These are phyloP conservation scores for Eremomyces bilateralis DNA, from an alignment of 495 filamentous ascomycete species.

Conservation along the genomic window DNA sequence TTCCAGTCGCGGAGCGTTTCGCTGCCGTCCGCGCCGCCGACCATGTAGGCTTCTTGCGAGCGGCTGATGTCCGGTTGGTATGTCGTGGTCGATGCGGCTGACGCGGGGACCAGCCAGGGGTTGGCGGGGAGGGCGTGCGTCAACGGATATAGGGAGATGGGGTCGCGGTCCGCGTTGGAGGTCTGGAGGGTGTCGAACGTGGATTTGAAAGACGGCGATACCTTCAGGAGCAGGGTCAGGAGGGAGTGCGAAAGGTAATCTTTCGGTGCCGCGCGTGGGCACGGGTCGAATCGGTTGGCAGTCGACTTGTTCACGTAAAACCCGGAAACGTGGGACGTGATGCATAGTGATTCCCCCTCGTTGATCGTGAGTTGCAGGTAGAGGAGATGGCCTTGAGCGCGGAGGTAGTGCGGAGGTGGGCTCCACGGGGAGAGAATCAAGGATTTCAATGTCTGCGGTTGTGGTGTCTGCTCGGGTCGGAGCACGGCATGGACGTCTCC, in stretches of 20 bases:
- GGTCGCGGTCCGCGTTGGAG: constrained; percentile 61
- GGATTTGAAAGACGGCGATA: constrained; percentile 64
- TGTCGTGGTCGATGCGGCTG: constrained; percentile 34
- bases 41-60: constrained; percentile 79
- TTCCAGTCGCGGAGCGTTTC: constrained; percentile 97
- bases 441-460: constrained; percentile 74
- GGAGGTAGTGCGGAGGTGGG: constrained; percentile 73
- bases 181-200: constrained; percentile 59
- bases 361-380: constrained; percentile 75
- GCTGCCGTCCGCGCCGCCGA: constrained; percentile 73
- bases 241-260: constrained; percentile 61
- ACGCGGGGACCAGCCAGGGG: constrained; percentile 70
- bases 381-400: constrained; percentile 80
- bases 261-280: constrained; percentile 48
- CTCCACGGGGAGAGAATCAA: constrained; percentile 88
- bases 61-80: constrained; percentile 72
- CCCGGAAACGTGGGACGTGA: constrained; percentile 79
- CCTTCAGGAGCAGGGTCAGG: constrained; percentile 46
- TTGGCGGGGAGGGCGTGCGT: constrained; percentile 80
- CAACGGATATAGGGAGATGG: constrained; percentile 79
- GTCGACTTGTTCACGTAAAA: constrained; percentile 93
- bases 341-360: constrained; percentile 81
- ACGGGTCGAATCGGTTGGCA: constrained; percentile 80
- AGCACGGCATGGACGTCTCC: constrained; percentile 49
- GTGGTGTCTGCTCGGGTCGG: constrained; percentile 35